Evolutionary conservation across 1,284 basidiomycete species (phyloP).

Genomic region (Porogramme epimiltina): DNA sequence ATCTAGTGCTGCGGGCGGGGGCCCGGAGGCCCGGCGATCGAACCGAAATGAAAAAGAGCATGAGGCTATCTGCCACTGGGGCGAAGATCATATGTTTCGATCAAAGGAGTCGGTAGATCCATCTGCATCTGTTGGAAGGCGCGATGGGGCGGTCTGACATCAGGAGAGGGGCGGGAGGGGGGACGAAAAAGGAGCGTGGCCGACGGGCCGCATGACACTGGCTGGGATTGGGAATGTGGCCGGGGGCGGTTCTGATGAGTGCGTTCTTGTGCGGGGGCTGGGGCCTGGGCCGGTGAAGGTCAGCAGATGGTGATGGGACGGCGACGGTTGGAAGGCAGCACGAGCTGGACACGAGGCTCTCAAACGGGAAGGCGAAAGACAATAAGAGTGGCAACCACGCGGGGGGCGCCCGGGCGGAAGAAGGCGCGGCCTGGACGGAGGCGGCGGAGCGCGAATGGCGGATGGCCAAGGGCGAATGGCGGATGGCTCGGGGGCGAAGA

Average conservation of each 20-base stretch:
- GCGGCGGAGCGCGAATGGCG: constrained; percentile 16
- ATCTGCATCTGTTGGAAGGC: constrained; percentile 11
- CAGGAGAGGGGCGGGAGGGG: not conserved
- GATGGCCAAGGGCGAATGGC: not conserved
- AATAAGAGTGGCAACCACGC: constrained; percentile 26
- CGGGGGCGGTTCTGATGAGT: too few species aligned
- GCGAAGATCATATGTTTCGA: constrained; percentile 14
- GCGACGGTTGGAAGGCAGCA: constrained; percentile 3
- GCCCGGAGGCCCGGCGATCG: constrained; percentile 1
- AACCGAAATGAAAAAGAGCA: constrained; percentile 20
- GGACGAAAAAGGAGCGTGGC: not conserved
- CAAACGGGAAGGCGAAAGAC: constrained; percentile 27
- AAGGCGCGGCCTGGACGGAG: constrained; percentile 11
- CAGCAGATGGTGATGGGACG: constrained; percentile 13
- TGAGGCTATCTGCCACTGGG: constrained; percentile 20
- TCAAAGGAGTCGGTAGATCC: constrained; percentile 5
- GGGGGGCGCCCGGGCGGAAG: constrained; percentile 12
- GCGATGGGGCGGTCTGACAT: constrained; percentile 1
- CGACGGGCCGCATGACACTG: constrained; percentile 10
- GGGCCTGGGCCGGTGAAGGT: constrained; percentile 10
- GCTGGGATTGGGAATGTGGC: not conserved
- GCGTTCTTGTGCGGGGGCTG: too few species aligned
- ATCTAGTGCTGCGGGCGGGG: not conserved
- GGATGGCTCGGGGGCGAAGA: not conserved
- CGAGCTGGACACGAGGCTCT: constrained; percentile 25